These are phyloP conservation scores for Boletus rubescentipes DNA, from an alignment of 768 basidiomycete species.

Conservation along the genomic window DNA sequence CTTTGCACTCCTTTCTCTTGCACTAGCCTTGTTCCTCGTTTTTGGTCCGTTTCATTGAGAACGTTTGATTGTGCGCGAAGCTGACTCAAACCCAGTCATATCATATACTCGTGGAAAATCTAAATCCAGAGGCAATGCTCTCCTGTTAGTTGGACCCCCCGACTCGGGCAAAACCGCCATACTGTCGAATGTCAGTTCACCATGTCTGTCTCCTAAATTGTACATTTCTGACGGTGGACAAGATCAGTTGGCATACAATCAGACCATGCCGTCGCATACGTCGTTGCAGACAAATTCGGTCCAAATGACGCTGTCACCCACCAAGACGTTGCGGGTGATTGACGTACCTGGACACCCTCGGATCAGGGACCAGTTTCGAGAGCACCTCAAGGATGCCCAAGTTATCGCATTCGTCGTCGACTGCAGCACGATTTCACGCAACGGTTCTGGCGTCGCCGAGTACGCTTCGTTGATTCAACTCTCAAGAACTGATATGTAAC, in stretches of 20 bases:
- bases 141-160: conserved; percentile 74
- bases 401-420: conserved; percentile 79
- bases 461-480: conserved; percentile 36
- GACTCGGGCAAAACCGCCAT: conserved; percentile 84
- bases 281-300: conserved; percentile 75
- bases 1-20: conserved; percentile 42
- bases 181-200: conserved; percentile 57
- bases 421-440: conserved; percentile 73
- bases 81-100: conserved; percentile 41
- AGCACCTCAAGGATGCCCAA: conserved; percentile 60
- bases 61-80: background rate
- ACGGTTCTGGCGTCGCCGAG: conserved; percentile 76
- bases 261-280: conserved; percentile 66
- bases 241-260: conserved; percentile 61
- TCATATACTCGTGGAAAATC: conserved; percentile 45
- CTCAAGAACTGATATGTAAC: background rate
- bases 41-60: conserved; percentile 37
- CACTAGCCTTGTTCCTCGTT: conserved; percentile 43
- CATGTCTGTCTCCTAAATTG: background rate
- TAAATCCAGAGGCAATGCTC: conserved; percentile 49
- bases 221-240: conserved; percentile 12
- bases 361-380: conserved; percentile 69
- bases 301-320: conserved; percentile 41
- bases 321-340: conserved; percentile 52
- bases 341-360: conserved; percentile 89